These are phyloP conservation scores for Verticillium klebahnii DNA, from an alignment of 2,329 filamentous ascomycete species.

Conservation along the genomic window DNA sequence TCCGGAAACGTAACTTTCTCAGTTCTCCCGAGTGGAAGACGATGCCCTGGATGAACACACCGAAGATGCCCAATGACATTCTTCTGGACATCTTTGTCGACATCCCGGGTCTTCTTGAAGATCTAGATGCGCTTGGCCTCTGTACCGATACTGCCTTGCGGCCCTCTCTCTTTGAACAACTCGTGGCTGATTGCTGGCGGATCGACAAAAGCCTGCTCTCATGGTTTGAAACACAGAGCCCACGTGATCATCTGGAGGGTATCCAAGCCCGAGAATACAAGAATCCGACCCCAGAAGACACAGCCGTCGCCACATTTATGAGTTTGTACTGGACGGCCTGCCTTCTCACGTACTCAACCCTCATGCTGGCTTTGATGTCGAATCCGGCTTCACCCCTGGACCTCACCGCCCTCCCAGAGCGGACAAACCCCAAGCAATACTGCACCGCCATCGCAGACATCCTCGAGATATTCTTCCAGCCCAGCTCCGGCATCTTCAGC, in stretches of 20 bases:
- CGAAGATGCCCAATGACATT: constrained; percentile 23
- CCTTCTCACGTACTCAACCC: constrained; percentile 10
- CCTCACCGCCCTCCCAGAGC: constrained; percentile 3
- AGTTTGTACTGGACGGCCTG: constrained; percentile 7
- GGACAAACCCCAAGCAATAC: constrained; percentile 7
- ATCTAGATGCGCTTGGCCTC: constrained; percentile 18
- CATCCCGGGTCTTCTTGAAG: constrained; percentile 19
- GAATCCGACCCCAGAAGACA: constrained; percentile 8
- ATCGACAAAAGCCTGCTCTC: constrained; percentile 5
- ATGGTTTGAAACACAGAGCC: constrained; percentile 8
- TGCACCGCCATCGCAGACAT: constrained; percentile 12
- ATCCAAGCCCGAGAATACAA: constrained; percentile 1
- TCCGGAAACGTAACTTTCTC: constrained; percentile 18
- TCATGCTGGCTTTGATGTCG: not conserved
- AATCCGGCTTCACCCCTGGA: not conserved
- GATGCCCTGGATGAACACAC: constrained; percentile 22
- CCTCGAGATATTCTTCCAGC: constrained; percentile 11
- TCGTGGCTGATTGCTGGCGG: constrained; percentile 11
- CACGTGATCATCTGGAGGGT: constrained; percentile 1
- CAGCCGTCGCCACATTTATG: constrained; percentile 9
- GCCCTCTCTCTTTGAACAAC: not conserved
- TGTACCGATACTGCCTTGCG: constrained; percentile 5
- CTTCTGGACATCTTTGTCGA: constrained; percentile 25
- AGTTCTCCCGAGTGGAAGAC: constrained; percentile 24
- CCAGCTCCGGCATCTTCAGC: constrained; percentile 9